Base-by-base conservation (phyloP, 2,329 filamentous ascomycete species). In the Botrytis cinerea region DNA sequence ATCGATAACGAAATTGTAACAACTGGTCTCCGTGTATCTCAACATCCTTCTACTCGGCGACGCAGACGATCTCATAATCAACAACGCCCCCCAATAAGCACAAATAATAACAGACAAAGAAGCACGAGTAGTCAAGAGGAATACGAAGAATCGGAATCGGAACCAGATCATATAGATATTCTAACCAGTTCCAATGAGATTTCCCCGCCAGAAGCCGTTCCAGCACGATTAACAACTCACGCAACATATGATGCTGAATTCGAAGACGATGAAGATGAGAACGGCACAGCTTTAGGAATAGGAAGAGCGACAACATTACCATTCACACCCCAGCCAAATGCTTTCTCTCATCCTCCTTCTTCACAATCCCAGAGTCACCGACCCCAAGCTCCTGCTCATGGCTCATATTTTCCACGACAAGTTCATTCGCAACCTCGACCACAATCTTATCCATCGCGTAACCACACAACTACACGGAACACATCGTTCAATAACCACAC, bases 81-180 rank as follows among this genome's bases (percentile, higher is more conserved):
- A 7, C 16, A 60, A 46, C 63, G 38, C 2, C 57, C 71, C 22
- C 43, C 51, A 9, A 77, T 77, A 16, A 79, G 80, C 46, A 84
- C 83, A 71, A 83, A 84, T 38, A 77, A 82, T 60, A 79, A 79
- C 73, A 83, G 84, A 62, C 83, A 84, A 38, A 83, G 82, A 71
- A 84, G 83, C 64, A 84, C 86, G 46, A 97, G 94, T 82, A 97
- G 95, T 79, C 94, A 97, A 81, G 95, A 97, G 78, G 95, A 97
- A 83, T 97, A 97, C 79, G 94, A 97, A 48, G 94, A 97, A 84
- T 97, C 92, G 75, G 94, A 97, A 82, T 97, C 89, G 76, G 95
- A 97, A 75, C 94, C 94, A 60, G 95, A 97, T 78, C 88, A 87
- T 22, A 68, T 68, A 57, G 66, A 68, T 57, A 78, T 88, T 18